Percentiles rank a stretch among this genome's conserved stretches.
Evolutionary conservation across 148 eudicot genomes (phyloP).

Genomic region (Chenopodium quinoa): DNA sequence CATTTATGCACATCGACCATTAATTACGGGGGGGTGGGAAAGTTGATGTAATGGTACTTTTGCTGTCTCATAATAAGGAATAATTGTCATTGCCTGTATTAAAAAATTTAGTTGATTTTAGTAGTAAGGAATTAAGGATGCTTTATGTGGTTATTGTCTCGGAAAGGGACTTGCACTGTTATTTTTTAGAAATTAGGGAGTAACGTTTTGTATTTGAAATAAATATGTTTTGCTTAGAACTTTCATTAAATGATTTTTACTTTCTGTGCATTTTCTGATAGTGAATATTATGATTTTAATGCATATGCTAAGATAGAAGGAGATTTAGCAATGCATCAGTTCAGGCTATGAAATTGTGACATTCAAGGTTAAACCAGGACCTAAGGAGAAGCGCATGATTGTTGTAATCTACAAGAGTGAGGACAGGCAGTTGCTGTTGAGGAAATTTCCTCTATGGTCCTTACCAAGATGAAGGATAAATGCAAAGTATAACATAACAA

Average conservation of each 20-base stretch:
- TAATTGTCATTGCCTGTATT: too few relatives aligned
- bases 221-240: not conserved
- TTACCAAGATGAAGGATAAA: constrained; percentile 17
- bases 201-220: too few relatives aligned
- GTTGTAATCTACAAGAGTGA: constrained; percentile 18
- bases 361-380: constrained; percentile 16
- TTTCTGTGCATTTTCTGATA: not conserved
- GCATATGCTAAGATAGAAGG: constrained; percentile 21
- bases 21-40: too few relatives aligned
- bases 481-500: too few relatives aligned
- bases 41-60: too few relatives aligned
- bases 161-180: too few relatives aligned
- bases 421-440: constrained; percentile 22
- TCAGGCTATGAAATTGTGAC: constrained; percentile 24
- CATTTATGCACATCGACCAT: not conserved
- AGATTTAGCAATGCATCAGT: constrained; percentile 22
- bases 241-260: too few relatives aligned
- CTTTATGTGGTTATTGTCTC: too few relatives aligned
- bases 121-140: too few relatives aligned
- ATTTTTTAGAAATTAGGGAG: too few relatives aligned
- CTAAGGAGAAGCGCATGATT: constrained; percentile 25
- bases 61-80: too few relatives aligned
- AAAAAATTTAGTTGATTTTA: too few relatives aligned
- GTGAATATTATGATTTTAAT: not conserved
- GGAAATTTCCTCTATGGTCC: constrained; percentile 21